These are phyloP conservation scores for Russula olivacea DNA, from an alignment of 768 basidiomycete genomes.

Conservation along the genomic window DNA sequence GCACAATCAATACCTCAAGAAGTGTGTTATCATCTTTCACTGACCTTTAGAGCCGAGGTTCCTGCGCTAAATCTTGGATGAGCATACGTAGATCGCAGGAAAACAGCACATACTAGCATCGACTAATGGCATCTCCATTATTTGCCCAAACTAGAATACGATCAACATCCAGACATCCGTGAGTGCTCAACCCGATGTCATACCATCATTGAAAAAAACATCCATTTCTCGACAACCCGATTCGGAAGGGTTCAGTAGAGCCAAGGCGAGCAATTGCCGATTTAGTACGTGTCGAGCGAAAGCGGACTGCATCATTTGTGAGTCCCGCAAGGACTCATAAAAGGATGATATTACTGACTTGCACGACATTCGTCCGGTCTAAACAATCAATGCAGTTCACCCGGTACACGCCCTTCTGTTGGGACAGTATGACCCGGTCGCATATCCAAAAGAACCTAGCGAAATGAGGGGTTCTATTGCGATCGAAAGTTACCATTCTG, in stretches of 20 bases:
- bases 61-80: constrained; percentile 58
- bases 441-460: constrained; percentile 79
- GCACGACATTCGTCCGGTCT: constrained; percentile 92
- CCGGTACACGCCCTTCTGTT: constrained; percentile 82
- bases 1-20: constrained; percentile 6
- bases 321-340: constrained; percentile 1
- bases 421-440: constrained; percentile 58
- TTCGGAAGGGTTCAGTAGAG: constrained; percentile 52
- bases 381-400: constrained; percentile 95
- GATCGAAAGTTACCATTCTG: neutral
- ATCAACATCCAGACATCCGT: constrained; percentile 6
- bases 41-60: constrained; percentile 90
- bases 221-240: constrained; percentile 58
- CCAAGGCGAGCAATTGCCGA: constrained; percentile 67
- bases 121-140: constrained; percentile 92
- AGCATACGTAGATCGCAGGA: neutral
- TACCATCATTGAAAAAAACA: constrained; percentile 73
- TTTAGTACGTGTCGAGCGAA: constrained; percentile 81
- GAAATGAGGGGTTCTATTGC: neutral
- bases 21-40: constrained; percentile 25
- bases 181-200: constrained; percentile 8
- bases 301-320: constrained; percentile 58
- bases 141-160: constrained; percentile 81
- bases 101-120: constrained; percentile 60
- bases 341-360: constrained; percentile 39